A percentile compares a stretch with the other conserved stretches of the same genome.
These are phyloP conservation scores for Gossypium davidsonii DNA, from an alignment of 441 rosid species.

Conservation along the genomic window DNA sequence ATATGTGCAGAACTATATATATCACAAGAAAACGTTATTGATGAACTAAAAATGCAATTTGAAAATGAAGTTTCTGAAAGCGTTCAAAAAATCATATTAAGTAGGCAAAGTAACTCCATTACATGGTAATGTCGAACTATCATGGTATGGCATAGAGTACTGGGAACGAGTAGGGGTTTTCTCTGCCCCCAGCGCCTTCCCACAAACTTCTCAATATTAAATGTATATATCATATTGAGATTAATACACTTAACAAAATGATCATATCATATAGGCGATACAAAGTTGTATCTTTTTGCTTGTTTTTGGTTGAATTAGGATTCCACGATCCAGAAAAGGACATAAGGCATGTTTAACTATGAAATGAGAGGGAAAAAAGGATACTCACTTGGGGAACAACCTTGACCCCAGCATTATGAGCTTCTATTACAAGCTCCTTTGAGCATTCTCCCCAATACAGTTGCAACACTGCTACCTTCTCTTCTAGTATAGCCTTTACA, in stretches of 20 bases:
- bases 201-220: background rate
- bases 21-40: background rate
- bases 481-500: slow-evolving; percentile 48
- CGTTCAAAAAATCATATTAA: background rate
- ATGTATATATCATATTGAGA: background rate
- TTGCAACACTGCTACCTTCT: slow-evolving; percentile 66
- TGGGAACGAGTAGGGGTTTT: background rate
- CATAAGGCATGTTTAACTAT: background rate
- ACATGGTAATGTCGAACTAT: background rate
- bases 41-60: background rate
- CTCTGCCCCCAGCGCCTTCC: background rate
- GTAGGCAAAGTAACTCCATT: background rate
- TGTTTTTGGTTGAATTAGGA: background rate
- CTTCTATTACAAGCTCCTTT: slow-evolving; percentile 50
- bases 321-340: background rate
- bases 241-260: background rate
- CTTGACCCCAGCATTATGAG: slow-evolving; percentile 64
- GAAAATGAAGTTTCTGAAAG: background rate
- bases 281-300: background rate
- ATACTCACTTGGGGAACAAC: slow-evolving; percentile 72
- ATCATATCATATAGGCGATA: background rate
- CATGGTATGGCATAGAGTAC: background rate
- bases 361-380: background rate
- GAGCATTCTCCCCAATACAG: slow-evolving; percentile 78
- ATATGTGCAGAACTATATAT: background rate